Base-by-base conservation (phyloP, 108 stramenopile genomes). In the Nitzschia sp. region DNA sequence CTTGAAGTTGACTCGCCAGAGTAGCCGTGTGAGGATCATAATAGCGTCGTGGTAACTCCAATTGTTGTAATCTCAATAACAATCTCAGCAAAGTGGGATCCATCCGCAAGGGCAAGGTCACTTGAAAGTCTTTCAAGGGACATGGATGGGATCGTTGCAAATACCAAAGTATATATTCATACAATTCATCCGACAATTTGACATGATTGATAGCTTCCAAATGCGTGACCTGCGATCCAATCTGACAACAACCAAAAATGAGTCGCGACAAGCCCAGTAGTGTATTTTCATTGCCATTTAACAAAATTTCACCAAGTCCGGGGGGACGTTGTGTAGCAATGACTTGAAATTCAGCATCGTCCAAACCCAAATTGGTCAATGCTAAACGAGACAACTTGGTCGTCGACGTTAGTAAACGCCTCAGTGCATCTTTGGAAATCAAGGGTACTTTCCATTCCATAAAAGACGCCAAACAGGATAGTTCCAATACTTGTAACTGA, bases 361-460 rank as follows among this genome's bases (percentile, higher is more conserved):
- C 21, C 49, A 51, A 51, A 51, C 49, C 49, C 4, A 51, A 19
- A 51, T 51, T 51, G 49, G 49, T 51, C 49, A 51, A 51, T 51
- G 11, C 18, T n/a, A 51, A 19, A 5, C 21, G 13, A 21, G 4
- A 23, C 21, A 51, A 51, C 4, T 51, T 17, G 13, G 38, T 13
- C 11, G 8, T 19, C 11, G 4, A 4, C 18, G n/a, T 8, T 23
- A 51, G 21, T 17, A 51, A 19, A 8, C 5, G 4, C 21, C 21
- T 4, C 11, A 51, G 13, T 9, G 49, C 49, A 4, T 8, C 19
- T 19, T 4, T 19, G 4, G 49, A 51, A 19, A 51, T 4, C 19
- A 51, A 23, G 4, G 49, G 49, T n/a, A 51, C 49, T 4, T 51
- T 51, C 49, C 49, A 51, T 51, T 51, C 49, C 49, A 51, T 5